A percentile compares a stretch with the other conserved stretches of the same genome.
These are phyloP conservation scores for Pseudogymnoascus sp. DNA, from an alignment of 2,329 filamentous ascomycete genomes.

Conservation along the genomic window DNA sequence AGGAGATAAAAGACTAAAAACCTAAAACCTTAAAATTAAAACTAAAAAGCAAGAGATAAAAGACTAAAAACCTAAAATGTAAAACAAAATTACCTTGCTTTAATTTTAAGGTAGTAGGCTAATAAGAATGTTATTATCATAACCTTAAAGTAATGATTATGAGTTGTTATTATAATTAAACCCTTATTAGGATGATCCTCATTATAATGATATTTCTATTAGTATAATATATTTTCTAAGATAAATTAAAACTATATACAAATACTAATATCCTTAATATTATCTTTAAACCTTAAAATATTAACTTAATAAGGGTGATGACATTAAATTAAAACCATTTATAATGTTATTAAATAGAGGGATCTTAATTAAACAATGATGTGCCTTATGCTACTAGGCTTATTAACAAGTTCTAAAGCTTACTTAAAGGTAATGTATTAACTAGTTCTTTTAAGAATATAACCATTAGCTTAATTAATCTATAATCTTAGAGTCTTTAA, in stretches of 20 bases:
- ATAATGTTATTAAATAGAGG: background rate
- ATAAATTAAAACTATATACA: background rate
- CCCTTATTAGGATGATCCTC: background rate
- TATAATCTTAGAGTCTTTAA: background rate
- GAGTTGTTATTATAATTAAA: background rate
- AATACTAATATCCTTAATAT: background rate
- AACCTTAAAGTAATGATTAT: background rate
- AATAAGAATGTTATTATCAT: background rate
- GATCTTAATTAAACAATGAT: background rate
- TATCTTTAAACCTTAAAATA: background rate
- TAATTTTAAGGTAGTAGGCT: background rate
- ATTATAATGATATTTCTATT: background rate
- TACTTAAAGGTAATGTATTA: constrained; percentile 2
- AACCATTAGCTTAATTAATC: background rate
- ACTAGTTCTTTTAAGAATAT: constrained; percentile 5
- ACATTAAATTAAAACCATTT: background rate
- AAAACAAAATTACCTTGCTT: background rate
- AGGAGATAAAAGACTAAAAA: too few relatives aligned
- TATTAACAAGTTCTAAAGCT: background rate
- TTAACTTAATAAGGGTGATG: background rate
- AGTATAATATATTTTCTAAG: background rate
- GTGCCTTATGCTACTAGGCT: constrained; percentile 1
- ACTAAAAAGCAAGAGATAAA: too few relatives aligned
- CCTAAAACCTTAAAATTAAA: too few relatives aligned
- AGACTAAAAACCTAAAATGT: too few relatives aligned